These are phyloP conservation scores for Tulasnella sp. DNA, from an alignment of 768 basidiomycete species.

Conservation along the genomic window DNA sequence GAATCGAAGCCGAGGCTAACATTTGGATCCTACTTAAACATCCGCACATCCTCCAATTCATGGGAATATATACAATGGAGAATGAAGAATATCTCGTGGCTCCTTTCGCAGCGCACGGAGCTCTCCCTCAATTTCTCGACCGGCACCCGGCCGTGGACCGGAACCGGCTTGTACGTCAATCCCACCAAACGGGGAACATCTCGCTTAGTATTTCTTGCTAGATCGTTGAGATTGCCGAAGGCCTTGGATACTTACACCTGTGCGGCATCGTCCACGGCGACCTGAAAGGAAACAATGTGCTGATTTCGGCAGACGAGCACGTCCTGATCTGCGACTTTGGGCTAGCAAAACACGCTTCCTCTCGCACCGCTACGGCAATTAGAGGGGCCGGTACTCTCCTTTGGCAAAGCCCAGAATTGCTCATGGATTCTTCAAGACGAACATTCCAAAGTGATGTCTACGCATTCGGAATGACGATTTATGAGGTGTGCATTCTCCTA, in stretches of 20 bases:
- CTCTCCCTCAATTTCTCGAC: background rate
- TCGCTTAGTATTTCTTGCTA: background rate
- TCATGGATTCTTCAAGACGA: background rate
- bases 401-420: slow-evolving; percentile 6
- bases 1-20: background rate
- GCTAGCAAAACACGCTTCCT: background rate
- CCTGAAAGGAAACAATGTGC: background rate
- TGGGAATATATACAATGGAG: background rate
- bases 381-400: background rate
- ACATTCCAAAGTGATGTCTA: background rate
- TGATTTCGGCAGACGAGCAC: background rate
- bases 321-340: slow-evolving; percentile 1
- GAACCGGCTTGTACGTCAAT: background rate
- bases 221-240: background rate
- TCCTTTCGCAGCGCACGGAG: background rate
- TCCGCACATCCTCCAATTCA: background rate
- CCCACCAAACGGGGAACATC: too few species aligned
- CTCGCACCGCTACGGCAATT: background rate
- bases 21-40: background rate
- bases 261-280: background rate
- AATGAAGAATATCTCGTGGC: background rate
- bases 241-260: background rate
- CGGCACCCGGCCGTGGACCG: background rate
- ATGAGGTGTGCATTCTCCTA: background rate
- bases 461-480: slow-evolving; percentile 5